Percentiles rank a stretch among this genome's conserved stretches.
Evolutionary conservation across 2,329 filamentous ascomycete species (phyloP).

Genomic region (Fusarium pininemorale): DNA sequence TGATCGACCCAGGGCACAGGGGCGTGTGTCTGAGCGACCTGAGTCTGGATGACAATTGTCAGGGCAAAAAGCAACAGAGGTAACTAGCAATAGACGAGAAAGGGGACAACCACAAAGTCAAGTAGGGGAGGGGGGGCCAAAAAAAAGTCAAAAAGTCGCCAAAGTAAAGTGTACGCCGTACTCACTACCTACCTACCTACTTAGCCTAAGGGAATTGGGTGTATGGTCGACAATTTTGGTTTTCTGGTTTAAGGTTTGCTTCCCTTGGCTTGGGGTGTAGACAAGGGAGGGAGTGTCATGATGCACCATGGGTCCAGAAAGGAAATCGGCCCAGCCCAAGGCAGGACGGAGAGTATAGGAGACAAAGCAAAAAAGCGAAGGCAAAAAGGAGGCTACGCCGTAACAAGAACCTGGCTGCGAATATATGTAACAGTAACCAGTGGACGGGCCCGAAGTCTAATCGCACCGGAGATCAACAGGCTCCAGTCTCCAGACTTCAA

Average conservation of each 20-base stretch:
- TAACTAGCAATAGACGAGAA: conserved; percentile 5
- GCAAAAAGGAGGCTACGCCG: conserved; percentile 26
- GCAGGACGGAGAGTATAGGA: background rate
- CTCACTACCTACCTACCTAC: conserved; percentile 13
- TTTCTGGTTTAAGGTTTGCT: conserved; percentile 30
- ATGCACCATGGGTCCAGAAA: conserved; percentile 21
- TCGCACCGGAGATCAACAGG: conserved; percentile 35
- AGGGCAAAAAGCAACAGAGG: background rate
- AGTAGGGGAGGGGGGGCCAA: conserved; percentile 5
- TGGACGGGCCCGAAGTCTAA: conserved; percentile 41
- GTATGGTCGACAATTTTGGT: conserved; percentile 27
- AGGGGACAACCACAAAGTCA: conserved; percentile 11
- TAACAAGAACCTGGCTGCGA: conserved; percentile 12
- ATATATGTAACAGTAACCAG: conserved; percentile 11
- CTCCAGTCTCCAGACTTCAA: conserved; percentile 29
- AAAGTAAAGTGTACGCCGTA: conserved; percentile 9
- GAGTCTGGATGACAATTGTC: conserved; percentile 13
- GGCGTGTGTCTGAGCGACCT: conserved; percentile 14
- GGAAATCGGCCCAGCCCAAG: conserved; percentile 23
- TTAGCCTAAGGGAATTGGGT: conserved; percentile 10
- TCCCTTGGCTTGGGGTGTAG: conserved; percentile 20
- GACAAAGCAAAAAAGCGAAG: conserved; percentile 1
- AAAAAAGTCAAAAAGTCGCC: conserved; percentile 19
- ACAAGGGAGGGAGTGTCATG: conserved; percentile 25
- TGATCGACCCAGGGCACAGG: conserved; percentile 23